Conservation (phyloP, 495 filamentous ascomycete species). For the Ramalina peruviana region DNA sequence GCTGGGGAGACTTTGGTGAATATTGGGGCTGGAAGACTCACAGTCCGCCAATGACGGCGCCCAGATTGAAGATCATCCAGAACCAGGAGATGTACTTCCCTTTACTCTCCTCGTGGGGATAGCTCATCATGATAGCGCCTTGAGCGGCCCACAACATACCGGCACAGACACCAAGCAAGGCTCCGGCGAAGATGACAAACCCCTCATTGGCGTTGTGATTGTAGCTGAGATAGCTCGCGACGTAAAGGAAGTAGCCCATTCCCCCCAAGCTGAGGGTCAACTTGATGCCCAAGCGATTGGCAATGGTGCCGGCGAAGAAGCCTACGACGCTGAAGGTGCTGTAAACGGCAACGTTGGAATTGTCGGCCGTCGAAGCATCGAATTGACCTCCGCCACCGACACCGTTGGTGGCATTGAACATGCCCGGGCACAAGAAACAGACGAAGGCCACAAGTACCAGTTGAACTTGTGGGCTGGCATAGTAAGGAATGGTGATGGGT, state of each 20-base stretch:
- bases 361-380: conserved; percentile 26
- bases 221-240: conserved; percentile 38
- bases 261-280: conserved; percentile 30
- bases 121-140: conserved; percentile 41
- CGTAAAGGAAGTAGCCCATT: conserved; percentile 33
- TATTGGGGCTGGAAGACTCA: conserved; percentile 15
- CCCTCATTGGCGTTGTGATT: conserved; percentile 58
- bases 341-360: conserved; percentile 49
- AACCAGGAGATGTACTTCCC: conserved; percentile 37
- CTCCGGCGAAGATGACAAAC: conserved; percentile 57
- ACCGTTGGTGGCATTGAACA: conserved; percentile 56
- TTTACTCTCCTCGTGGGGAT: conserved; percentile 32
- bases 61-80: conserved; percentile 41
- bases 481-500: conserved; percentile 41
- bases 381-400: conserved; percentile 39
- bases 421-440: conserved; percentile 68
- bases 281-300: conserved; percentile 32
- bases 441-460: conserved; percentile 39
- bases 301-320: conserved; percentile 39
- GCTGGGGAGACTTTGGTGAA: too few species aligned
- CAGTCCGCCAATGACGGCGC: conserved; percentile 35
- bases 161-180: conserved; percentile 33
- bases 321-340: conserved; percentile 38
- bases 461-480: conserved; percentile 54
- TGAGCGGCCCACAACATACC: conserved; percentile 37